phyloP scores from a whole-genome alignment of 371 early-diverging fungal species.

The Mortierella sp. region DNA sequence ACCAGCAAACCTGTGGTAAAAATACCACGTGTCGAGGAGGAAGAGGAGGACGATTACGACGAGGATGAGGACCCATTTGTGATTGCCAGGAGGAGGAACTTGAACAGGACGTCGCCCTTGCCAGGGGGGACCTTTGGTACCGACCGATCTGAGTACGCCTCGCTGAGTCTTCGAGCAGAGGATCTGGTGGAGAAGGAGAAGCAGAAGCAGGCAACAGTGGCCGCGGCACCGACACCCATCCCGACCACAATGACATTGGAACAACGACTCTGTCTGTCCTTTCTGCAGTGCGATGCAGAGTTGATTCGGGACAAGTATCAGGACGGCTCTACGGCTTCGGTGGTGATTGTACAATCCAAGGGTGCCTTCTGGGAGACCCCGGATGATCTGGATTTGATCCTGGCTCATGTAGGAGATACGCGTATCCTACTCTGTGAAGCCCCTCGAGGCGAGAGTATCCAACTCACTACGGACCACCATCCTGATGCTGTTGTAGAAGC shows the following conservation, averaged over 20 bases:
- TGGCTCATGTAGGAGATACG: slow-evolving; percentile 79
- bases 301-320: slow-evolving; percentile 57
- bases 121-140: slow-evolving; percentile 39
- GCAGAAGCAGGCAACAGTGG: neutral
- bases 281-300: slow-evolving; percentile 66
- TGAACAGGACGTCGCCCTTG: slow-evolving; percentile 43
- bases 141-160: slow-evolving; percentile 41
- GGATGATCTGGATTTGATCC: slow-evolving; percentile 63
- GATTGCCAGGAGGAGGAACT: slow-evolving; percentile 14
- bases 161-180: slow-evolving; percentile 5
- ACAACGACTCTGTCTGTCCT: slow-evolving; percentile 69
- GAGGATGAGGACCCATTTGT: slow-evolving; percentile 46
- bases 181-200: slow-evolving; percentile 17
- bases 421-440: slow-evolving; percentile 72
- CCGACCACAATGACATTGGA: slow-evolving; percentile 64
- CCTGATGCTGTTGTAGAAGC: slow-evolving; percentile 71
- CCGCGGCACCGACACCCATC: neutral
- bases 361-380: slow-evolving; percentile 77
- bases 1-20: neutral
- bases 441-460: slow-evolving; percentile 64
- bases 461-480: slow-evolving; percentile 76
- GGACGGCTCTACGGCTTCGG: slow-evolving; percentile 75
- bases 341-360: slow-evolving; percentile 70
- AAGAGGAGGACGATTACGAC: slow-evolving; percentile 22
- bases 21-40: neutral